Percentiles rank a stretch among this genome's conserved stretches.
phyloP scores from a whole-genome alignment of 805 yeast genomes.

The Yarrowia osloensis region DNA sequence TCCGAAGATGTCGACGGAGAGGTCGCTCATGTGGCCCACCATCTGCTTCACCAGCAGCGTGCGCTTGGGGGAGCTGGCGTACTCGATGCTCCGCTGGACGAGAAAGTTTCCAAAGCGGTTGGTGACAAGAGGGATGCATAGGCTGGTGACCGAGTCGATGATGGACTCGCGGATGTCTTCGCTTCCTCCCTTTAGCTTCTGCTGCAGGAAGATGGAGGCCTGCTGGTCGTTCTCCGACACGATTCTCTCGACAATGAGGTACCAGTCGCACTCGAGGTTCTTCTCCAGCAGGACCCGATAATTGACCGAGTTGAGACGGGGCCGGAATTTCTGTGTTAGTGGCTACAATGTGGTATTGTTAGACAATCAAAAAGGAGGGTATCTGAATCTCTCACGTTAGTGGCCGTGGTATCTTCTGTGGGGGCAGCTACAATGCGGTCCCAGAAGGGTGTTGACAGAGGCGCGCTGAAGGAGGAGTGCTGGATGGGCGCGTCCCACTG shows the following conservation, averaged over 20 bases:
- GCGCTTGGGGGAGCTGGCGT: conserved; percentile 41
- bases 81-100: conserved; percentile 47
- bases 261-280: conserved; percentile 41
- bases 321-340: conserved; percentile 25
- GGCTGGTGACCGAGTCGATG: conserved; percentile 40
- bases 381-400: conserved; percentile 12
- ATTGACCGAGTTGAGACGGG: conserved; percentile 34
- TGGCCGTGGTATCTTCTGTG: background rate
- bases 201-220: conserved; percentile 48
- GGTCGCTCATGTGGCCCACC: conserved; percentile 40
- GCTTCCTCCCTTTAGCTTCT: conserved; percentile 42
- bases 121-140: conserved; percentile 42
- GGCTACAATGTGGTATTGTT: background rate
- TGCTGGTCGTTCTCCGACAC: conserved; percentile 46
- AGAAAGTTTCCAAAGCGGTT: conserved; percentile 49
- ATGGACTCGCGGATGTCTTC: conserved; percentile 41
- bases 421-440: background rate
- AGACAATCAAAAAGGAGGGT: background rate
- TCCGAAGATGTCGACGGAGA: conserved; percentile 46
- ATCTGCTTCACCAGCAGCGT: conserved; percentile 37
- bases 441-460: conserved; percentile 10
- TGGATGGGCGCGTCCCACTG: conserved; percentile 16
- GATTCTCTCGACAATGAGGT: conserved; percentile 41
- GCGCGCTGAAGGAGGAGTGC: conserved; percentile 16
- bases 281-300: conserved; percentile 41